These are phyloP conservation scores for Fusarium sp. DNA, from an alignment of 2,329 filamentous ascomycete genomes.

Conservation along the genomic window DNA sequence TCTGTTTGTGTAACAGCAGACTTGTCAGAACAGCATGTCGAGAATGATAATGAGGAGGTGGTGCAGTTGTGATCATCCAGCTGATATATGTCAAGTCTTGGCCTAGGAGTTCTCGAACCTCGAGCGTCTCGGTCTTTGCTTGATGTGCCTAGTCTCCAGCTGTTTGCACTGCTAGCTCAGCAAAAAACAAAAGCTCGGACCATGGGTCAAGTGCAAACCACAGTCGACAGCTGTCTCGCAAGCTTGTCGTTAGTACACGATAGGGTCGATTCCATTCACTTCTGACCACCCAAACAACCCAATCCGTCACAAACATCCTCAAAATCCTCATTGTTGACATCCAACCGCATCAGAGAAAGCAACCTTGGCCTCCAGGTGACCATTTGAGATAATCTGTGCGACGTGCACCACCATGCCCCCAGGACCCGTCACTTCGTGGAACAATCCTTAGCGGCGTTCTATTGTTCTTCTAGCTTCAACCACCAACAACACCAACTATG, in stretches of 20 bases:
- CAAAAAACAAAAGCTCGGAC: background rate
- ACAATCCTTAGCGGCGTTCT: conserved; percentile 25
- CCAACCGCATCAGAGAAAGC: background rate
- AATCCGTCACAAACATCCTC: background rate
- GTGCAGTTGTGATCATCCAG: background rate
- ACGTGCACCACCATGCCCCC: background rate
- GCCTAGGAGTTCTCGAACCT: background rate
- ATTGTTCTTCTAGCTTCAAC: conserved; percentile 12
- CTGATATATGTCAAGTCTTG: background rate
- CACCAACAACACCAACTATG: background rate
- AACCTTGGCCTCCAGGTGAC: background rate
- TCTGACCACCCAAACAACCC: background rate
- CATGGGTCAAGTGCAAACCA: background rate
- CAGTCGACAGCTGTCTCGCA: background rate
- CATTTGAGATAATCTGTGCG: background rate
- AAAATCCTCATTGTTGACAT: background rate
- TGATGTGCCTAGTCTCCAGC: background rate
- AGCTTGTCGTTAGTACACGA: background rate
- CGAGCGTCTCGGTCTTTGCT: background rate
- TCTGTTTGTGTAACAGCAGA: background rate
- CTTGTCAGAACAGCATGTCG: background rate
- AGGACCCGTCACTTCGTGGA: background rate
- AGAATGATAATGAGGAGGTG: background rate
- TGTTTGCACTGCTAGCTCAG: background rate
- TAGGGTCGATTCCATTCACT: background rate